Base-by-base conservation (phyloP, 345 rosid genomes). In the Tarenaya hassleriana region DNA sequence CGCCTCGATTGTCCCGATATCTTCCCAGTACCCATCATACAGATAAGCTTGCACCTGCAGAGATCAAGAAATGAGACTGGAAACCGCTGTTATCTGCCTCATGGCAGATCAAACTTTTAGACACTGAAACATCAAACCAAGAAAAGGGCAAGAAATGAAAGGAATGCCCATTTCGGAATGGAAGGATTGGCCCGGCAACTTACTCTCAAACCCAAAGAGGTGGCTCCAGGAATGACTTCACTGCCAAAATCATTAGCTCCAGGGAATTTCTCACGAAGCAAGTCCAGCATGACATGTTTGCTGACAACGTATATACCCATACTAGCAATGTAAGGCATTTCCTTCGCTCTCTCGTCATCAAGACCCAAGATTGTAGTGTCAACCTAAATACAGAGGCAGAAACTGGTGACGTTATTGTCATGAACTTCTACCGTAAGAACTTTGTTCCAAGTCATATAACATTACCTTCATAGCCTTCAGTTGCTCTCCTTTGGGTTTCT, bases 181-280 rank as follows among this genome's bases (percentile, higher is more conserved):
- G n/a, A 43, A 24, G 59, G 29, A 24, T 2, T 16, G 7, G 20
- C 13, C 7, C 1, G 46, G 12, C 20, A 40, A 44, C 85, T 47
- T 75, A 90, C 98, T 62, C 98, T 84, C 80, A 78, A 31, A 29
- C 98, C 98, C 35, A 86, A 56, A 11, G 88, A 77, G 55, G 98
- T 91, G 37, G 98, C 98, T 51, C 98, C 96, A 6, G 98, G 98
- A 67, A 91, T 91, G 43, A 91, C 89, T 80, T 91, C 98, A 69
- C 98, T 91, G 44, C 96, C 98, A 12, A 91, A 91, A 77, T 91
- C 98, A 72, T 91, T 91, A 64, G 98, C 98, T 56, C 89, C 92
- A 7, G 98, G 98, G 65, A 91, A 91, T 83, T 65, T 82, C 9
- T 91, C 92, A 19, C 84, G 64, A 16, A 91, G 89, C 50, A 91